Conservation (phyloP, 371 early-diverging fungal genomes). For the Mortierella sp. region DNA sequence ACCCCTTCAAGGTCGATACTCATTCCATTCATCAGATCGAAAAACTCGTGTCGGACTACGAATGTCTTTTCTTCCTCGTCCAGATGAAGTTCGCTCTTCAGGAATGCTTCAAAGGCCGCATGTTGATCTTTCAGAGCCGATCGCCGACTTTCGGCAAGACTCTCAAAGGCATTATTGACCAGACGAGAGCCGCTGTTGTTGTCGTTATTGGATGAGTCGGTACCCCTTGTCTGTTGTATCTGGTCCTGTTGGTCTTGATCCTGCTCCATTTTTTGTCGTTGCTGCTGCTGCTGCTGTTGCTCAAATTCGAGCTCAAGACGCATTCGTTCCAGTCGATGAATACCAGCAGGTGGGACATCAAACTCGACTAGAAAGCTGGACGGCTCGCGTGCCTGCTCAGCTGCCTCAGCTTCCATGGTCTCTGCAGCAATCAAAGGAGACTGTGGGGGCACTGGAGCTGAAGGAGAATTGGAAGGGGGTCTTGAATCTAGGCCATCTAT, state of each 20-base stretch:
- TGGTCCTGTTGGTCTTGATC: no score
- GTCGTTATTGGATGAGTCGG: no score
- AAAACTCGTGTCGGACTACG: conserved; percentile 38
- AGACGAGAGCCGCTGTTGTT: no score
- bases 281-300: neutral
- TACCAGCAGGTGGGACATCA: conserved; percentile 31
- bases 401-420: no score
- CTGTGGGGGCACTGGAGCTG: no score
- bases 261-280: neutral
- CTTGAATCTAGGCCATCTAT: no score
- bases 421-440: no score
- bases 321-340: conserved; percentile 21
- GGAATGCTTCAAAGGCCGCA: conserved; percentile 8
- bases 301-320: conserved; percentile 17
- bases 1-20: conserved; percentile 38
- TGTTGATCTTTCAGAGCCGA: conserved; percentile 29
- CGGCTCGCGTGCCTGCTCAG: neutral
- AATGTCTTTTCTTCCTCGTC: neutral
- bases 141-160: conserved; percentile 10
- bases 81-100: conserved; percentile 21
- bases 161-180: conserved; percentile 1
- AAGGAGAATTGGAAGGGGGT: no score
- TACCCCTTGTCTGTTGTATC: no score
- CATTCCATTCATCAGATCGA: conserved; percentile 38
- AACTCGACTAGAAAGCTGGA: conserved; percentile 45